phyloP scores from a whole-genome alignment of 345 rosid genomes.

The Lagerstroemia speciosa region DNA sequence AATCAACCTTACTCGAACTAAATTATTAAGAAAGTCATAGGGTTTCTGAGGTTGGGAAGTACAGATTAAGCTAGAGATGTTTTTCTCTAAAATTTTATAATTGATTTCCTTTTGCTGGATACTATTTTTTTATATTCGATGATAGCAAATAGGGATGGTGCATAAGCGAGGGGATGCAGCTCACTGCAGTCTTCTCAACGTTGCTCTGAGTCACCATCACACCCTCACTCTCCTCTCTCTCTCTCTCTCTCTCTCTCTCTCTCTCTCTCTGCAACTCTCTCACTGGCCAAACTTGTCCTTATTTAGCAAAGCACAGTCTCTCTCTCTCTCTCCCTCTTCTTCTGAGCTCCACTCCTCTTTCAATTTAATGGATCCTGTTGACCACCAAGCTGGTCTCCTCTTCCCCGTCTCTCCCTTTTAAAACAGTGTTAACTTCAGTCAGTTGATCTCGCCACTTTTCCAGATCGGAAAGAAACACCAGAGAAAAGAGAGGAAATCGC shows the following conservation, averaged over 20 bases:
- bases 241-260: too few relatives aligned
- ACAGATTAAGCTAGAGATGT: too few relatives aligned
- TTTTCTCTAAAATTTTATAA: too few relatives aligned
- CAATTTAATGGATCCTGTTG: not conserved
- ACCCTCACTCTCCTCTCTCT: constrained; percentile 11
- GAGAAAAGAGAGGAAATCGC: not conserved
- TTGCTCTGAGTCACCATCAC: constrained; percentile 2
- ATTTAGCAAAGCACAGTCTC: not conserved
- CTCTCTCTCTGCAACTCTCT: not conserved
- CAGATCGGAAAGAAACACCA: not conserved
- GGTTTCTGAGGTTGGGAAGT: too few relatives aligned
- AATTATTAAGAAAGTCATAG: too few relatives aligned
- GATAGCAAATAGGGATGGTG: too few relatives aligned
- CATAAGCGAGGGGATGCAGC: too few relatives aligned
- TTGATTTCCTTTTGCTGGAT: too few relatives aligned
- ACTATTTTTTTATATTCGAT: too few relatives aligned
- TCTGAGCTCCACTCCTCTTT: not conserved
- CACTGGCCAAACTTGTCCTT: constrained; percentile 1
- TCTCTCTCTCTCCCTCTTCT: not conserved
- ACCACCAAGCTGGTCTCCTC: not conserved
- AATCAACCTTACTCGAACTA: too few relatives aligned
- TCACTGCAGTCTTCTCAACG: not conserved
- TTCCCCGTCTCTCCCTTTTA: not conserved
- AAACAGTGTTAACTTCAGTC: not conserved
- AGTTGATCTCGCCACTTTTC: not conserved